Conservation (phyloP, 2,329 filamentous ascomycete genomes). For the Phaeoacremonium minimum region DNA sequence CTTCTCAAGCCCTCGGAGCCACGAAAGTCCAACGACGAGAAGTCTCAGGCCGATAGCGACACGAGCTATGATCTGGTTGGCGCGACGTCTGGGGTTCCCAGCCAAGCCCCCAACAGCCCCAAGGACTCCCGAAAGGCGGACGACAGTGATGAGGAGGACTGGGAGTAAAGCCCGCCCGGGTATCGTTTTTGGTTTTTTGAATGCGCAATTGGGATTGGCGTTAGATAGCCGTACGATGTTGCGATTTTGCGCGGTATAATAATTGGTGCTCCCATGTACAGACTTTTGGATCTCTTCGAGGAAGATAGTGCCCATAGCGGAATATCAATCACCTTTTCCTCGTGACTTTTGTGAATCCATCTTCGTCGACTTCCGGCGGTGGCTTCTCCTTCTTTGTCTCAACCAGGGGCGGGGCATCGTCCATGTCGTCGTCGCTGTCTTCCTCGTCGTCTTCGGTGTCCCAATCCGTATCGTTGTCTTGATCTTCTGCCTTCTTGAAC, state of each 20-base stretch:
- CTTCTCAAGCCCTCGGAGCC: constrained; percentile 60
- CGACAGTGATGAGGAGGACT: constrained; percentile 71
- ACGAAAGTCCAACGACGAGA: constrained; percentile 79
- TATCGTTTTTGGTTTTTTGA: neutral
- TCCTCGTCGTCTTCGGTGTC: constrained; percentile 50
- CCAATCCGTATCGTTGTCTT: constrained; percentile 57
- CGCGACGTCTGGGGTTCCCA: constrained; percentile 69
- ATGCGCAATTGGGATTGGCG: neutral
- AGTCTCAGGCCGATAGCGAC: constrained; percentile 88
- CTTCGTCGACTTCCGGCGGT: constrained; percentile 71
- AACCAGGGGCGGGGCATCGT: constrained; percentile 59
- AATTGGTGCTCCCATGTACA: neutral
- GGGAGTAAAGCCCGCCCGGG: constrained; percentile 52
- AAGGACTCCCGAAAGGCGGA: constrained; percentile 48
- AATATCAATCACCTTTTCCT: constrained; percentile 57
- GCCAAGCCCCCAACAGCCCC: constrained; percentile 68
- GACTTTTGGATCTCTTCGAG: constrained; percentile 1
- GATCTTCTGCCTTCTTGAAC: constrained; percentile 51
- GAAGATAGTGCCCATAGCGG: neutral
- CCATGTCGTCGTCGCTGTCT: constrained; percentile 49
- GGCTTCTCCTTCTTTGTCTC: constrained; percentile 54
- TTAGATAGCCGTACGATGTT: neutral
- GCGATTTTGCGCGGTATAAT: neutral
- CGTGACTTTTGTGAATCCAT: constrained; percentile 74
- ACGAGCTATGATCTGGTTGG: constrained; percentile 94